Conservation (phyloP, 805 yeast species). For the Candida quercuum region DNA sequence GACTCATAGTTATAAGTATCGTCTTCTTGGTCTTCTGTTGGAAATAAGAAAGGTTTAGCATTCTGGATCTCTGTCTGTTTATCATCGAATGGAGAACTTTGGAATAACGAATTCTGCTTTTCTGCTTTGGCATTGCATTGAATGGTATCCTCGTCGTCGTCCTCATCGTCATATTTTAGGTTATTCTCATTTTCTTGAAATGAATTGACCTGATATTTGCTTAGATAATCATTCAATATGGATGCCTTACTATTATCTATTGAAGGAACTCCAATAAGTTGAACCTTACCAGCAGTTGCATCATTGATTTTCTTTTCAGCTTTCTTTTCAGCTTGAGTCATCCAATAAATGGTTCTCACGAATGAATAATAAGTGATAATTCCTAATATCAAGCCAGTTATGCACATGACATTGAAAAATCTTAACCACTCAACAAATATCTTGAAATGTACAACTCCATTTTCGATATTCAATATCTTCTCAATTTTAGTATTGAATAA, state of each 20-base stretch:
- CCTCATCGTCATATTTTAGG: not conserved
- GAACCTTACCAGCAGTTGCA: not conserved
- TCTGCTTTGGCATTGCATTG: not conserved
- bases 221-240: not conserved
- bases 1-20: constrained; percentile 14
- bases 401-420: constrained; percentile 17
- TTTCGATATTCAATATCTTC: constrained; percentile 9
- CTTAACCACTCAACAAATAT: constrained; percentile 19
- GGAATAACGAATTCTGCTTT: not conserved
- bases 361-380: constrained; percentile 16
- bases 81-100: not conserved
- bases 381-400: constrained; percentile 18
- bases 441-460: constrained; percentile 14
- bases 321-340: constrained; percentile 15
- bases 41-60: not conserved
- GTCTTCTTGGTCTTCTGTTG: constrained; percentile 16
- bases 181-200: not conserved
- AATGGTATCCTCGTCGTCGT: not conserved
- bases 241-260: not conserved
- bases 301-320: not conserved
- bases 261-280: too few species aligned
- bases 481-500: constrained; percentile 15
- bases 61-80: too few species aligned
- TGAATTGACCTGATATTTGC: not conserved
- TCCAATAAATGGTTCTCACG: constrained; percentile 17